A percentile compares a stretch with the other conserved stretches of the same genome.
Conservation (phyloP, 2,329 filamentous ascomycete species). For the Thermothelomyces thermophilus region DNA sequence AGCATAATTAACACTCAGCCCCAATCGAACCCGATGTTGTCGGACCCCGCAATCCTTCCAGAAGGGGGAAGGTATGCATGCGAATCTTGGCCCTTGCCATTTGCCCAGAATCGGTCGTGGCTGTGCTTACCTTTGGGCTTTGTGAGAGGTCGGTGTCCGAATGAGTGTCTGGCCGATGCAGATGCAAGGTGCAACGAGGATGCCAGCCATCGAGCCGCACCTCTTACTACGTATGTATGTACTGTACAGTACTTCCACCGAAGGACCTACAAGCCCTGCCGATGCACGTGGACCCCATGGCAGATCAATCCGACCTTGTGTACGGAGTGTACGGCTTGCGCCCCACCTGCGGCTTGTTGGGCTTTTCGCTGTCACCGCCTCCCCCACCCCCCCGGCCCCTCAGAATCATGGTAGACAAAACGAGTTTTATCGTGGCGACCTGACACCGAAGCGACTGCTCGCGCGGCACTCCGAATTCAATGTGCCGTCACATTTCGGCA, state of each 20-base stretch:
- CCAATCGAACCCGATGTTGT: neutral
- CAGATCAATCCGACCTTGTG: too few species aligned
- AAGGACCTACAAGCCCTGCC: neutral
- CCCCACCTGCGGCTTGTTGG: neutral
- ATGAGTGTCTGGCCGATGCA: neutral
- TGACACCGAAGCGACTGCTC: conserved; percentile 1
- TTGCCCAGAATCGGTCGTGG: neutral
- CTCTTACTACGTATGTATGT: too few species aligned
- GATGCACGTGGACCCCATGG: neutral
- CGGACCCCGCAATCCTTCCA: conserved; percentile 1
- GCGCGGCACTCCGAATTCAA: neutral
- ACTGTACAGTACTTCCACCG: too few species aligned
- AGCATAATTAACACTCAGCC: conserved; percentile 5
- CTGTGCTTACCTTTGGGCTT: neutral
- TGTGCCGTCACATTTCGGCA: neutral
- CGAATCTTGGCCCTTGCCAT: neutral
- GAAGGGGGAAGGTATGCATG: neutral
- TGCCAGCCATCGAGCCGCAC: too few species aligned
- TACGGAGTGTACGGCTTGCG: too few species aligned
- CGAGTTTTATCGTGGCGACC: neutral
- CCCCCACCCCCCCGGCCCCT: too few species aligned
- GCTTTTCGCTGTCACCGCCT: neutral
- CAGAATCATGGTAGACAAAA: too few species aligned
- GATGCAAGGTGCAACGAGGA: too few species aligned
- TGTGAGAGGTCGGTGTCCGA: conserved; percentile 3